Evolutionary conservation across 2,329 filamentous ascomycete species (phyloP).

Genomic region (Exophiala bonariae): DNA sequence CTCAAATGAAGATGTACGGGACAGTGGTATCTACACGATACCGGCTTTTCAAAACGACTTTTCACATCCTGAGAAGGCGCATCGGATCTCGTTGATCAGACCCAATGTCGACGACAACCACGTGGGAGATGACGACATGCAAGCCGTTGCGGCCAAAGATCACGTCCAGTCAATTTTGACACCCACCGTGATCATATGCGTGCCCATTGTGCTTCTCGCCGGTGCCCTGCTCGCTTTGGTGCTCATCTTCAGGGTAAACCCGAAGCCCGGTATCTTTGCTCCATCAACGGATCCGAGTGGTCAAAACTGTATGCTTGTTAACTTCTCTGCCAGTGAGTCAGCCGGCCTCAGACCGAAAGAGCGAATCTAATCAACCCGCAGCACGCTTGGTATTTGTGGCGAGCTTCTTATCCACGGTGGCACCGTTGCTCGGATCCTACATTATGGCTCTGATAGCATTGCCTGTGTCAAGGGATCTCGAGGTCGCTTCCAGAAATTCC

Average conservation of each 20-base stretch:
- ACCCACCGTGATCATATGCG: conserved; percentile 3
- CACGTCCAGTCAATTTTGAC: background rate
- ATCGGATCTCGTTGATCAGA: too few relatives aligned
- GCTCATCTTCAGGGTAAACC: background rate
- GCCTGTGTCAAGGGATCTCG: conserved; percentile 7
- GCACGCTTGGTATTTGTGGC: conserved; percentile 17
- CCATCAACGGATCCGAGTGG: background rate
- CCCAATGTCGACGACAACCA: too few relatives aligned
- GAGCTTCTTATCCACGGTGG: conserved; percentile 16
- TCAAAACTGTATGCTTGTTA: conserved; percentile 13
- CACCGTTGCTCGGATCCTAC: conserved; percentile 19
- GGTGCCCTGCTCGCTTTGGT: conserved; percentile 1
- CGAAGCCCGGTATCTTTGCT: background rate
- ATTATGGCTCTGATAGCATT: conserved; percentile 14
- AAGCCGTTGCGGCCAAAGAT: too few relatives aligned
- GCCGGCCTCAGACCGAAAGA: background rate
- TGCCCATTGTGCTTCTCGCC: conserved; percentile 3
- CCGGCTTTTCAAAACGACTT: too few relatives aligned
- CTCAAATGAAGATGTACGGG: too few relatives aligned
- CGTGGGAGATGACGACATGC: too few relatives aligned
- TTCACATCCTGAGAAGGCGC: too few relatives aligned
- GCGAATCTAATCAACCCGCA: background rate
- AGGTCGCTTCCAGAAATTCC: conserved; percentile 1
- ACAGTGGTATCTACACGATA: too few relatives aligned
- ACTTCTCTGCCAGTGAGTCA: conserved; percentile 19